phyloP scores from a whole-genome alignment of 208 protist species.

The Lotmaria passim region DNA sequence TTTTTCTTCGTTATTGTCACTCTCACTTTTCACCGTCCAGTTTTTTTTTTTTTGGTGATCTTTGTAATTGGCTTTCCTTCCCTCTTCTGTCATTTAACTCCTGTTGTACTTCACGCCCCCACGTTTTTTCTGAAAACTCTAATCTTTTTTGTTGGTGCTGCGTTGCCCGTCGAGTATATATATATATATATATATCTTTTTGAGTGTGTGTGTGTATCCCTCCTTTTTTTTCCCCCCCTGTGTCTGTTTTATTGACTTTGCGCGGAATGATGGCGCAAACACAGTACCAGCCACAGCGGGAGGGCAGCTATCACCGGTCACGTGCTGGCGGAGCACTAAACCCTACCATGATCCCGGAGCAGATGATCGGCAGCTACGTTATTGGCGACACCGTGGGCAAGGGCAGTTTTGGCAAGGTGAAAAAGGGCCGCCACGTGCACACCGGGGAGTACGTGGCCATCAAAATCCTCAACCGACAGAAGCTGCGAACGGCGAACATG shows the following conservation, averaged over 20 bases:
- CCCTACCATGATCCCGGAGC: conserved; percentile 37
- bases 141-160: background rate
- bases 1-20: background rate
- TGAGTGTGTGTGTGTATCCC: too few relatives aligned
- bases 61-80: background rate
- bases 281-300: conserved; percentile 12
- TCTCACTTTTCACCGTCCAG: background rate
- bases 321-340: conserved; percentile 4
- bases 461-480: conserved; percentile 99
- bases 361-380: conserved; percentile 96
- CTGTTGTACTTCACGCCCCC: background rate
- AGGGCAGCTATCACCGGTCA: conserved; percentile 28
- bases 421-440: conserved; percentile 96
- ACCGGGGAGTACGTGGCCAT: conserved; percentile 98
- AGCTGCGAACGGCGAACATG: conserved; percentile 95
- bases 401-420: conserved; percentile 99
- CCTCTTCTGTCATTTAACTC: background rate
- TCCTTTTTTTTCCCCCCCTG: conserved; percentile 16
- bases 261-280: conserved; percentile 22
- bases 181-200: too few relatives aligned
- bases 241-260: conserved; percentile 10
- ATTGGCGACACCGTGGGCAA: conserved; percentile 98
- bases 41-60: background rate
- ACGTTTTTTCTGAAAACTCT: background rate
- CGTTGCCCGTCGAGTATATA: too few relatives aligned